These are phyloP conservation scores for Lomentospora prolificans DNA, from an alignment of 2,329 filamentous ascomycete species.

Conservation along the genomic window DNA sequence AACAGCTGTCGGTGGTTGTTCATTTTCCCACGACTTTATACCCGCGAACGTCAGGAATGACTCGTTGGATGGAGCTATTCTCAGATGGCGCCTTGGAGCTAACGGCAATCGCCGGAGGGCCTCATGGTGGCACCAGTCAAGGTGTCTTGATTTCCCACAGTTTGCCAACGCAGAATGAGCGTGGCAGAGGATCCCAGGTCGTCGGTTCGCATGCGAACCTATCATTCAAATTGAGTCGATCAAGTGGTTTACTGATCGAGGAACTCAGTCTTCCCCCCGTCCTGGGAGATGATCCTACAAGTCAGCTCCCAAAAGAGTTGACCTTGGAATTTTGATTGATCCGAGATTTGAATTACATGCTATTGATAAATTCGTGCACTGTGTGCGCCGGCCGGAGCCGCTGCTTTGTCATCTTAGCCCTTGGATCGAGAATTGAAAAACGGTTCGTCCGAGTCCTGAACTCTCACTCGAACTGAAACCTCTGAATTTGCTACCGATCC, in stretches of 20 bases:
- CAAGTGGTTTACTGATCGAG: slow-evolving; percentile 71
- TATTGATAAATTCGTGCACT: too few relatives aligned
- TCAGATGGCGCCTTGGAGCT: slow-evolving; percentile 82
- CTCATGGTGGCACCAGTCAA: slow-evolving; percentile 65
- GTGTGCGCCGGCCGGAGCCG: too few relatives aligned
- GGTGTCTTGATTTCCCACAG: slow-evolving; percentile 78
- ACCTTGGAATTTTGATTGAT: too few relatives aligned
- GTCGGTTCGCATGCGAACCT: slow-evolving; percentile 71
- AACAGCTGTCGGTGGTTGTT: slow-evolving; percentile 59
- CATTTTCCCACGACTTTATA: slow-evolving; percentile 74
- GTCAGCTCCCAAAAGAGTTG: not conserved
- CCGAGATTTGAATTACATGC: too few relatives aligned
- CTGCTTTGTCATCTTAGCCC: too few relatives aligned
- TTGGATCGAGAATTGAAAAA: too few relatives aligned
- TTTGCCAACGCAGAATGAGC: slow-evolving; percentile 77
- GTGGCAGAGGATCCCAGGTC: slow-evolving; percentile 65
- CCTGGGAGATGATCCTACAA: slow-evolving; percentile 46
- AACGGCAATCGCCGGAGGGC: slow-evolving; percentile 48
- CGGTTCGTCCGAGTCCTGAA: too few relatives aligned
- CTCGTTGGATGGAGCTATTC: slow-evolving; percentile 77
- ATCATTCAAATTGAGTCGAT: slow-evolving; percentile 78
- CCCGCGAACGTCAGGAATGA: slow-evolving; percentile 63
- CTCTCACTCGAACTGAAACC: too few relatives aligned
- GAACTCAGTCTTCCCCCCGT: slow-evolving; percentile 84
- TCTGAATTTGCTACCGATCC: too few relatives aligned